Evolutionary conservation across 73 alveolate species (phyloP).

Genomic region (Blepharisma stoltei): DNA sequence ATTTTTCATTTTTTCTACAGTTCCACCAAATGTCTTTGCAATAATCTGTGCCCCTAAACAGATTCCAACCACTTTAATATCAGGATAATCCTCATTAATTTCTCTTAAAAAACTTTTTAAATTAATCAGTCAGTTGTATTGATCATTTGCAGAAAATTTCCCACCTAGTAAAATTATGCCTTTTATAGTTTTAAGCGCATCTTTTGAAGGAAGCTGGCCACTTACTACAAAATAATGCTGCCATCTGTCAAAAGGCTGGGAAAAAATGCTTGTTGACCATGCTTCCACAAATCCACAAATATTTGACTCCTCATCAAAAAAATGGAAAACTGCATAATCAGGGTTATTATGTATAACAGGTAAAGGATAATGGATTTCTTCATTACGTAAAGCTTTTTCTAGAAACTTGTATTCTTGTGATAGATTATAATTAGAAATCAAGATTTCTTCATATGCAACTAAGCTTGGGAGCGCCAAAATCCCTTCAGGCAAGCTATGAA

Average conservation of each 20-base stretch:
- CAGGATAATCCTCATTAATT: neutral
- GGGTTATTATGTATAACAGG: too few species aligned
- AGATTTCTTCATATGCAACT: too few species aligned
- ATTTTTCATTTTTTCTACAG: neutral
- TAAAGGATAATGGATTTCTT: too few species aligned
- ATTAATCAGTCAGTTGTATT: neutral
- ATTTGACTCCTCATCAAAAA: neutral
- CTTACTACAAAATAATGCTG: neutral
- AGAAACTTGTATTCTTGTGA: too few species aligned
- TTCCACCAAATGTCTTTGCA: conserved; percentile 9
- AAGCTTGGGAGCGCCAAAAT: too few species aligned
- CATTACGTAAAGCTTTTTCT: too few species aligned
- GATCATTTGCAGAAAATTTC: neutral
- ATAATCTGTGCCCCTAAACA: neutral
- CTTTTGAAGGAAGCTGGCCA: neutral
- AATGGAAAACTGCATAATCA: neutral
- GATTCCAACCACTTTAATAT: conserved; percentile 8
- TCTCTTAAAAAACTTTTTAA: neutral
- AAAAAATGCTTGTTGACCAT: neutral
- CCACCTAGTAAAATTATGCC: neutral
- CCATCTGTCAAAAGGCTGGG: conserved; percentile 4
- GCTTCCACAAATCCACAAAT: neutral
- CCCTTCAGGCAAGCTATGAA: too few species aligned
- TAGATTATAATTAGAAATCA: too few species aligned
- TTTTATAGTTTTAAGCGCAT: neutral